These are phyloP conservation scores for Penicillium taxi DNA, from an alignment of 495 filamentous ascomycete genomes.

Conservation along the genomic window DNA sequence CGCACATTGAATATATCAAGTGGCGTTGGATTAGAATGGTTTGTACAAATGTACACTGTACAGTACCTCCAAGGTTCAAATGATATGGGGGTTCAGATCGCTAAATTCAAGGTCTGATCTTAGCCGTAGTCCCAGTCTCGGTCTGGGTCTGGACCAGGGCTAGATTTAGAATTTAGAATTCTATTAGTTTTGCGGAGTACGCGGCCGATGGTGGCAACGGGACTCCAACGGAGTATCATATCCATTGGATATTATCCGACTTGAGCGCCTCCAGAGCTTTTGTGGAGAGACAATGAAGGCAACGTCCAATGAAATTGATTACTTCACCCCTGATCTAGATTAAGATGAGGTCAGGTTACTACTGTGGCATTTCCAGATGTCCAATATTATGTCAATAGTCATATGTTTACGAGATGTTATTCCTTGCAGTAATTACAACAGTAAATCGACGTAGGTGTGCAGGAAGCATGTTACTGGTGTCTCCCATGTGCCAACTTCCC, in stretches of 20 bases:
- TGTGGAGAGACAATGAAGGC: not conserved
- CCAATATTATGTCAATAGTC: no score
- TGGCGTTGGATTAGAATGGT: conserved; percentile 13
- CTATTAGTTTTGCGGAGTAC: not conserved
- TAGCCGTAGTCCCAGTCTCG: no score
- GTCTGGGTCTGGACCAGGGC: not conserved
- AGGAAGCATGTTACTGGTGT: no score
- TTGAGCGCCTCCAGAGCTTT: not conserved
- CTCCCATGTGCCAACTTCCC: not conserved
- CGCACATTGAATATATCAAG: conserved; percentile 7
- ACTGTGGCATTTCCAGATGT: no score
- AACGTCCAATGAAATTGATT: not conserved
- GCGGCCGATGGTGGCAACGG: conserved; percentile 1
- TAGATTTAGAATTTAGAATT: not conserved
- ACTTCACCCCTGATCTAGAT: no score
- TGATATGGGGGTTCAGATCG: not conserved
- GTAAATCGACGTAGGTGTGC: no score
- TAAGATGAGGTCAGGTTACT: no score
- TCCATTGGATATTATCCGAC: conserved; percentile 6
- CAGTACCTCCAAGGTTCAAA: not conserved
- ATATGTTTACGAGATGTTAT: no score
- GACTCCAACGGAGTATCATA: no score
- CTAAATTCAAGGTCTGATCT: no score
- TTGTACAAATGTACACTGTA: not conserved
- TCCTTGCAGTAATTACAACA: no score